Conservation (phyloP, 495 filamentous ascomycete species). For the Talaromyces ruber region DNA sequence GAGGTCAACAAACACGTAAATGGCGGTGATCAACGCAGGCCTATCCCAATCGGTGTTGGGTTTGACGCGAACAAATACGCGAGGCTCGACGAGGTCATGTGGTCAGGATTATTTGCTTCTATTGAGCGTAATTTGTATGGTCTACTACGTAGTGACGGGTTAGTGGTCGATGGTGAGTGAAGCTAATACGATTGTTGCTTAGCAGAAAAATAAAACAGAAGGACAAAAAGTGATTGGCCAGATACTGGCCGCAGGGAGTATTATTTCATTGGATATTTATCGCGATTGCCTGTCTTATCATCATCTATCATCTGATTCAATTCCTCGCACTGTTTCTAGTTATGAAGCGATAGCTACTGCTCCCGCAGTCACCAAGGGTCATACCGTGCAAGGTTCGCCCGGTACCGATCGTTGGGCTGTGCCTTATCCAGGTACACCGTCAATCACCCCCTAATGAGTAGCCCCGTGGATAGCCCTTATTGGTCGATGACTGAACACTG, state of each 20-base stretch:
- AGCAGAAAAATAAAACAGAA: neutral
- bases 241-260: neutral
- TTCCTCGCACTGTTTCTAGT: neutral
- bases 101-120: neutral
- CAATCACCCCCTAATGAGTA: neutral
- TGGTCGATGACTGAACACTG: neutral
- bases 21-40: neutral
- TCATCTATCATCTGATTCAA: neutral
- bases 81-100: neutral
- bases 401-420: neutral
- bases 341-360: neutral
- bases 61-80: neutral
- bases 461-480: neutral
- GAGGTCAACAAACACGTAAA: neutral
- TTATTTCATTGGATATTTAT: neutral
- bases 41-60: neutral
- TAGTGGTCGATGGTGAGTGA: neutral
- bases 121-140: neutral
- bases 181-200: neutral
- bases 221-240: neutral
- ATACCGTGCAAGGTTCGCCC: neutral
- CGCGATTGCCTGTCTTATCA: neutral
- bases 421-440: neutral
- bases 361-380: no score
- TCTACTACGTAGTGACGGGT: neutral